Percentiles rank a stretch among this genome's conserved stretches.
Evolutionary conservation across 2,329 filamentous ascomycete species (phyloP).

Genomic region (Xylariales sp.): DNA sequence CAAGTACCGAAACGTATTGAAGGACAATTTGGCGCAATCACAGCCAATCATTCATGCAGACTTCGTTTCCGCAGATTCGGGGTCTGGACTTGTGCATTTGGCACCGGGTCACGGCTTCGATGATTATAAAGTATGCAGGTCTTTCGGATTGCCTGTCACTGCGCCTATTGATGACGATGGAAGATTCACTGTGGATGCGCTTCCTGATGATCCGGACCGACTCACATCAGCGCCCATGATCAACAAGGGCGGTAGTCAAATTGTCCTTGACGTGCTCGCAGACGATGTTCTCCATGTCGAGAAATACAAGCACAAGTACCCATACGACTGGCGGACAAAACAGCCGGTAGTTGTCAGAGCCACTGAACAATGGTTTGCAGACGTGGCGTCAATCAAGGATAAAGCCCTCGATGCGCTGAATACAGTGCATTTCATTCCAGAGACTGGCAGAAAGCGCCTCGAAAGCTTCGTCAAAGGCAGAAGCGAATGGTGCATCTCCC

Average conservation of each 20-base stretch:
- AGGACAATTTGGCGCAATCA: slow-evolving; percentile 46
- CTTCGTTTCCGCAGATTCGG: slow-evolving; percentile 87
- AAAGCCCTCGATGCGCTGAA: slow-evolving; percentile 66
- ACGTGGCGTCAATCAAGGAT: slow-evolving; percentile 77
- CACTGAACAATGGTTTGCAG: slow-evolving; percentile 96
- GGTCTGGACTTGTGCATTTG: slow-evolving; percentile 89
- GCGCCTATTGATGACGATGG: slow-evolving; percentile 83
- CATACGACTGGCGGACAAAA: slow-evolving; percentile 97
- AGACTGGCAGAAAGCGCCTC: slow-evolving; percentile 66
- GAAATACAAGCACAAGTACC: slow-evolving; percentile 83
- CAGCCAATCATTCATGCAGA: slow-evolving; percentile 77
- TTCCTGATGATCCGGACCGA: slow-evolving; percentile 61
- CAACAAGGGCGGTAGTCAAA: slow-evolving; percentile 61
- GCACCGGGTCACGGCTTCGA: slow-evolving; percentile 96
- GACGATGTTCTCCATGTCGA: slow-evolving; percentile 65
- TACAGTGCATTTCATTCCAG: slow-evolving; percentile 73
- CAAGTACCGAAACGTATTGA: slow-evolving; percentile 67
- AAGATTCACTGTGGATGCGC: slow-evolving; percentile 73
- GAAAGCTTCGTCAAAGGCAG: slow-evolving; percentile 82
- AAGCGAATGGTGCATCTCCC: slow-evolving; percentile 96
- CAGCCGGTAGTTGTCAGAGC: slow-evolving; percentile 84
- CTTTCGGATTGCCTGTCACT: slow-evolving; percentile 66
- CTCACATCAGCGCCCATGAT: slow-evolving; percentile 68
- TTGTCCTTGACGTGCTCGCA: slow-evolving; percentile 64
- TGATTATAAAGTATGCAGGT: slow-evolving; percentile 78